Evolutionary conservation across 495 filamentous ascomycete genomes (phyloP).

Genomic region (Penicillium paradoxum): DNA sequence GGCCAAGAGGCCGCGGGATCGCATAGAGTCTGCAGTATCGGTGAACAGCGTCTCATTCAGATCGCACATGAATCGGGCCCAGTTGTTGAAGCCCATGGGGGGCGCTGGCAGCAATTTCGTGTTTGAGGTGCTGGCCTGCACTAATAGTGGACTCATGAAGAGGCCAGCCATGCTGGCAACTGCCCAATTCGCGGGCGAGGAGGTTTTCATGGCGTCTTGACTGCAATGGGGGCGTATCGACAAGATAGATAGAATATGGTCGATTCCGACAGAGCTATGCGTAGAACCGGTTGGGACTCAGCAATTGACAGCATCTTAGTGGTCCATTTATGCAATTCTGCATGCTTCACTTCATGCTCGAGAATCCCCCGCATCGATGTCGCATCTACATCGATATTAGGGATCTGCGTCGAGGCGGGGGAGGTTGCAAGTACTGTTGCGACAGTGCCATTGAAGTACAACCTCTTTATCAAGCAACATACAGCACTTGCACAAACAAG

Average conservation of each 20-base stretch:
- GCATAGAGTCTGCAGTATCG: slow-evolving; percentile 36
- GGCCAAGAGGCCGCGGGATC: slow-evolving; percentile 29
- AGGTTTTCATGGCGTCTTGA: slow-evolving; percentile 6
- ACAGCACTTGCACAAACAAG: neutral
- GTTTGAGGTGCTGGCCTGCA: slow-evolving; percentile 14
- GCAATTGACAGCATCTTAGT: neutral
- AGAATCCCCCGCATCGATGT: slow-evolving; percentile 20
- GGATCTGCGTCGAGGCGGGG: slow-evolving; percentile 12
- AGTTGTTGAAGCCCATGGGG: slow-evolving; percentile 45
- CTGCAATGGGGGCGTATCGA: neutral
- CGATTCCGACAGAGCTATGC: neutral
- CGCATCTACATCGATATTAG: slow-evolving; percentile 3
- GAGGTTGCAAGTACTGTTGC: slow-evolving; percentile 11
- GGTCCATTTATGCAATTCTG: neutral
- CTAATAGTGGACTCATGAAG: slow-evolving; percentile 14
- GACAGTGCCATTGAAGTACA: slow-evolving; percentile 19
- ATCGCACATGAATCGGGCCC: slow-evolving; percentile 39
- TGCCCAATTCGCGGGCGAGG: neutral
- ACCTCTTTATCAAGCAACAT: neutral
- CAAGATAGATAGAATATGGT: neutral
- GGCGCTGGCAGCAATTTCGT: slow-evolving; percentile 28
- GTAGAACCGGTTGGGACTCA: neutral
- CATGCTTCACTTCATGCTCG: neutral
- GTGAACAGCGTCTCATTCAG: slow-evolving; percentile 42
- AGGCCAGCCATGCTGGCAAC: slow-evolving; percentile 12